Evolutionary conservation across 331 rosid genomes (phyloP).

Genomic region (Quercus lobata): DNA sequence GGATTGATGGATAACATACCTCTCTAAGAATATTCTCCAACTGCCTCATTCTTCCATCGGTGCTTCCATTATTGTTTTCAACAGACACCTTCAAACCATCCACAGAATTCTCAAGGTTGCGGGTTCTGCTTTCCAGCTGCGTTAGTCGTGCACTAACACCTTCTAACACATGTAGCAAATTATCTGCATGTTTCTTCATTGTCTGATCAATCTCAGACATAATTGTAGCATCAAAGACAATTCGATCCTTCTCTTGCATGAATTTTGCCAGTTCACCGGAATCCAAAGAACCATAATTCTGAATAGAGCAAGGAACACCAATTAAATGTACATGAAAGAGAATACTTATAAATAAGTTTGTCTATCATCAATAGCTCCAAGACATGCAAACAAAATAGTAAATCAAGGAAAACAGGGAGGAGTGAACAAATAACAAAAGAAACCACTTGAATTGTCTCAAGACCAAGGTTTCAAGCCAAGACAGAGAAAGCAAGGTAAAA

Average conservation of each 20-base stretch:
- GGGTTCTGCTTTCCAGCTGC: constrained; percentile 77
- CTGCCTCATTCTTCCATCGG: constrained; percentile 81
- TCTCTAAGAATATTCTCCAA: constrained; percentile 81
- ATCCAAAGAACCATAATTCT: constrained; percentile 74
- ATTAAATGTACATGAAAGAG: constrained; percentile 5
- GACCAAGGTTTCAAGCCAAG: constrained; percentile 1
- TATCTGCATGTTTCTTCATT: constrained; percentile 68
- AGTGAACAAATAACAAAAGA: background rate
- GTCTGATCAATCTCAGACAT: constrained; percentile 75
- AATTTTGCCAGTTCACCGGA: constrained; percentile 61
- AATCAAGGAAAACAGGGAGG: background rate
- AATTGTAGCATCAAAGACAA: constrained; percentile 38
- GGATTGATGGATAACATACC: constrained; percentile 37
- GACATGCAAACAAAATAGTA: background rate
- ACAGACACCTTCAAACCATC: constrained; percentile 75
- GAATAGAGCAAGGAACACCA: constrained; percentile 22
- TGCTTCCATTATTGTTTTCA: constrained; percentile 71
- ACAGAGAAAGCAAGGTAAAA: background rate
- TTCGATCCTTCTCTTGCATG: constrained; percentile 48
- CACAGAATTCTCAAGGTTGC: constrained; percentile 68
- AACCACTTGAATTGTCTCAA: background rate
- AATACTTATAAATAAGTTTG: background rate
- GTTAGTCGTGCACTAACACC: constrained; percentile 80
- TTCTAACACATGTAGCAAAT: constrained; percentile 67
- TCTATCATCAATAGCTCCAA: background rate